A percentile compares a stretch with the other conserved stretches of the same genome.
Conservation (phyloP, 169 alveolate species). For the Cryptosporidium ubiquitum region DNA sequence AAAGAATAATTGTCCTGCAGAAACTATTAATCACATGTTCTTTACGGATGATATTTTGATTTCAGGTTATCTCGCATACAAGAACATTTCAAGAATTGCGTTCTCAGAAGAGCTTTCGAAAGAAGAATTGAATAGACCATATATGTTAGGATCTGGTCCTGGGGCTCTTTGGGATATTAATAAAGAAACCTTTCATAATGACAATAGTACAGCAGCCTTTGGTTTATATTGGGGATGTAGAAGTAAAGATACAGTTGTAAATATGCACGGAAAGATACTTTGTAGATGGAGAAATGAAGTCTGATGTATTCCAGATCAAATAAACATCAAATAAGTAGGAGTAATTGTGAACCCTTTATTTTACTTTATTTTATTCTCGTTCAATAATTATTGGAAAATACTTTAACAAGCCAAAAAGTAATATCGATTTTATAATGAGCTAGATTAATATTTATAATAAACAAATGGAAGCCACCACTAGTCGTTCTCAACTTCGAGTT, state of each 20-base stretch:
- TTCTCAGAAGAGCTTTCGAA: slow-evolving; percentile 31
- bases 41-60: slow-evolving; percentile 67
- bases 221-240: slow-evolving; percentile 73
- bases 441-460: no score
- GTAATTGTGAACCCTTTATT: not conserved
- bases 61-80: slow-evolving; percentile 73
- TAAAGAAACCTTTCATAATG: slow-evolving; percentile 50
- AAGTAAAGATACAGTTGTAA: not conserved
- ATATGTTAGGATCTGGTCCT: slow-evolving; percentile 74
- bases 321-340: not conserved
- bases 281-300: slow-evolving; percentile 46
- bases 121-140: slow-evolving; percentile 40
- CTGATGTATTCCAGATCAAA: slow-evolving; percentile 16
- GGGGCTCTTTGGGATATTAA: slow-evolving; percentile 72
- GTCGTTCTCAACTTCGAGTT: not conserved
- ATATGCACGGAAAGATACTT: slow-evolving; percentile 27
- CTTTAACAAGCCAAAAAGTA: not conserved
- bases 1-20: slow-evolving; percentile 61
- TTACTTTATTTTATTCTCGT: no score
- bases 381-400: not conserved
- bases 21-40: slow-evolving; percentile 57
- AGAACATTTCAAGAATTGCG: slow-evolving; percentile 62
- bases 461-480: not conserved
- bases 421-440: not conserved
- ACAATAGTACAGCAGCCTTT: slow-evolving; percentile 61